Percentiles rank a stretch among this genome's conserved stretches.
Evolutionary conservation across 2,329 filamentous ascomycete species (phyloP).

Genomic region (Apiospora koreana): DNA sequence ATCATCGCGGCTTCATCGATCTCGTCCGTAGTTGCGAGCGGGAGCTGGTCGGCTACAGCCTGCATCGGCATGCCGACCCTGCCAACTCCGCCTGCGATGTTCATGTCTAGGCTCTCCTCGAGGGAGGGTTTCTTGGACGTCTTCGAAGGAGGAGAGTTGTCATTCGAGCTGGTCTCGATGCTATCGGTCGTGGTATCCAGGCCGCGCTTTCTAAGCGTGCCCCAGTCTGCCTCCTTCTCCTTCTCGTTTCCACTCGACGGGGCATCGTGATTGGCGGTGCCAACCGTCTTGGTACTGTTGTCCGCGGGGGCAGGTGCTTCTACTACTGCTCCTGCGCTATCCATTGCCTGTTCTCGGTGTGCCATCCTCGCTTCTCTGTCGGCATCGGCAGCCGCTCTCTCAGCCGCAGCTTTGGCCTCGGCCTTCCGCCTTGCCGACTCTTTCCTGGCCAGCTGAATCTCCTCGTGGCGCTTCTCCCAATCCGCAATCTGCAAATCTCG

Average conservation of each 20-base stretch:
- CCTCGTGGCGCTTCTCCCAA: conserved; percentile 41
- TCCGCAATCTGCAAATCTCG: conserved; percentile 44
- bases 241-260: neutral
- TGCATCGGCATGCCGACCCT: conserved; percentile 14
- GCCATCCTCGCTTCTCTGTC: neutral
- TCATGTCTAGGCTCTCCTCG: conserved; percentile 18
- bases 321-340: neutral
- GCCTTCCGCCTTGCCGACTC: conserved; percentile 15
- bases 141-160: conserved; percentile 16
- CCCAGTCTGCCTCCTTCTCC: conserved; percentile 1
- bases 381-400: neutral
- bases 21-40: conserved; percentile 26
- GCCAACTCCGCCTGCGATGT: conserved; percentile 12
- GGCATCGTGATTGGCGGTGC: neutral
- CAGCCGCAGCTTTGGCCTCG: conserved; percentile 6
- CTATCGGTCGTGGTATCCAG: neutral
- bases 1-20: conserved; percentile 23
- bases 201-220: conserved; percentile 9
- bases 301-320: neutral
- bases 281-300: neutral
- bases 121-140: conserved; percentile 17
- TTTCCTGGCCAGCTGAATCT: conserved; percentile 35
- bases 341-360: neutral
- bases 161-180: conserved; percentile 17
- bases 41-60: conserved; percentile 27